These are phyloP conservation scores for Phytophthora sp. DNA, from an alignment of 352 stramenopile genomes.

Conservation along the genomic window DNA sequence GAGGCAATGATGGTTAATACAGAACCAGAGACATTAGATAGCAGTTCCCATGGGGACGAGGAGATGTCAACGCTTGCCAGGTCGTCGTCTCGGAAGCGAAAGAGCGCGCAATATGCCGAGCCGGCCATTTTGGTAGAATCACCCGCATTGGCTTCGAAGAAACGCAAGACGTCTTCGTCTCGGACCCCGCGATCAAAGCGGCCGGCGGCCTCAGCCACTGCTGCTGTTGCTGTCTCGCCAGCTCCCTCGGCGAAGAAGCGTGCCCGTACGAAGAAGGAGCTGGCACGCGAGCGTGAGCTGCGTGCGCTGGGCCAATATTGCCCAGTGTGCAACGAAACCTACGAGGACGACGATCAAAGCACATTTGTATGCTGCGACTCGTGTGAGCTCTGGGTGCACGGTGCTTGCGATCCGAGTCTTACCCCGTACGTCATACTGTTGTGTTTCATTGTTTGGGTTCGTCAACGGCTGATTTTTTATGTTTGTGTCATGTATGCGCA, in stretches of 20 bases:
- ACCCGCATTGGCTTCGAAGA: slow-evolving; percentile 36
- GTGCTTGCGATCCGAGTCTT: slow-evolving; percentile 69
- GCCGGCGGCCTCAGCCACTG: slow-evolving; percentile 13
- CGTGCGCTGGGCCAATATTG: slow-evolving; percentile 86
- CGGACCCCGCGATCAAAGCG: slow-evolving; percentile 27
- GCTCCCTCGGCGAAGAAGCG: slow-evolving; percentile 50
- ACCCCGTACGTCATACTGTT: slow-evolving; percentile 54
- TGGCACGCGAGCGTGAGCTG: slow-evolving; percentile 75
- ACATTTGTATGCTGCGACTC: slow-evolving; percentile 90
- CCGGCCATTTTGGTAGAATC: slow-evolving; percentile 26
- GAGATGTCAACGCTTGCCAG: slow-evolving; percentile 11
- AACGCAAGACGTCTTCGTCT: slow-evolving; percentile 35
- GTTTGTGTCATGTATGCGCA: slow-evolving; percentile 25
- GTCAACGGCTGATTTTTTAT: slow-evolving; percentile 20
- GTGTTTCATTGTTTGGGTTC: neutral
- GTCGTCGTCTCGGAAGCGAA: slow-evolving; percentile 39
- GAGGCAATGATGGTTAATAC: slow-evolving; percentile 6
- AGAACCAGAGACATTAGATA: slow-evolving; percentile 20
- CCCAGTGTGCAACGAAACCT: slow-evolving; percentile 83
- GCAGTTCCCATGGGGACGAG: slow-evolving; percentile 14
- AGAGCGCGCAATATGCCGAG: slow-evolving; percentile 34
- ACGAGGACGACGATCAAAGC: slow-evolving; percentile 87
- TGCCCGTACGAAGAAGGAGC: slow-evolving; percentile 65
- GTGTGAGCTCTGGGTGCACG: slow-evolving; percentile 90
- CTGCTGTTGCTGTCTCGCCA: slow-evolving; percentile 20